Evolutionary conservation across 1,284 basidiomycete species (phyloP), one percentile per base, ranked within the genome.

Genomic region (Leccinum solheimii): DNA sequence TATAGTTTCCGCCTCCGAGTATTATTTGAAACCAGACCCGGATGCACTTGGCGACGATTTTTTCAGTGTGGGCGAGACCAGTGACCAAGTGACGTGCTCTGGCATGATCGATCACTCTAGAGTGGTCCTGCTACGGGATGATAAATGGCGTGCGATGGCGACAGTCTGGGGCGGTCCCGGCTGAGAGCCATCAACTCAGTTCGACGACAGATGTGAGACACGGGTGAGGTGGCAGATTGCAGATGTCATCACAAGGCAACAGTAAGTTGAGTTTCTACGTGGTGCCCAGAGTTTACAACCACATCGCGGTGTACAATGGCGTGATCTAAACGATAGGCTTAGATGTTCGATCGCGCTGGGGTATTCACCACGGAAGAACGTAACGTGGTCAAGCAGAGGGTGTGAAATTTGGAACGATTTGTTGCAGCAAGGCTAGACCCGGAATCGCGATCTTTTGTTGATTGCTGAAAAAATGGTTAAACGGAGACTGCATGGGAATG

Each of bases 361-460:
- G 43, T 45, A 45, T 45, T n/a, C 38, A n/a, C 40, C n/a, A 11
- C 10, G 19, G n/a, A 19, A 14, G n/a, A 43, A 40, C 9, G 16
- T 40, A 10, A 19, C 13, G 32, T 51, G 36, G 51, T 57, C 52
- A 68, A 8, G 57, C 43, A 27, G 67, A 70, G 53, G 63, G 66
- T 45, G 57, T 57, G 54, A 73, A 71, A 51, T 57, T 55, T 45
- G 73, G 66, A 36, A 66, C 3, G 59, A 65, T 52, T 51, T 72
- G 66, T 16, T 66, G 71, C 53, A 76, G 48, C 54, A 73, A 52
- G n/a, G 62, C 62, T 50, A 74, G 55, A 27, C 75, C 74, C 16
- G 74, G 72, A 40, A 74, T 72, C n/a, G 73, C 69, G 23, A 23
- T 23, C 6, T 70, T 62, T 50, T 67, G 69, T 30, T 70, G 69